Evolutionary conservation across 2,329 filamentous ascomycete genomes (phyloP).

Genomic region (Cladosporium sphaerospermum): DNA sequence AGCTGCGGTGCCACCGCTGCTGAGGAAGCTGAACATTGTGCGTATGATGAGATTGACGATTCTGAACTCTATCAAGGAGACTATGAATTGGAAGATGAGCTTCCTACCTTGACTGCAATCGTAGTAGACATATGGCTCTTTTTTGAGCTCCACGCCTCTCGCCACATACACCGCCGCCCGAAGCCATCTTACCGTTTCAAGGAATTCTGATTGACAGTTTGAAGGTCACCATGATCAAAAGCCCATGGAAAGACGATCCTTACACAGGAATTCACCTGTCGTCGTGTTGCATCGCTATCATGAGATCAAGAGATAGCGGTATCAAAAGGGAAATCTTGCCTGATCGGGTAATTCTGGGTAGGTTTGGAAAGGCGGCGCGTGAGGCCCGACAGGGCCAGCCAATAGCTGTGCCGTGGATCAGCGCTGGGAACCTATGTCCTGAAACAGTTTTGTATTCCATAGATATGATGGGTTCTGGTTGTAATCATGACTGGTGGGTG

Average conservation of each 20-base stretch:
- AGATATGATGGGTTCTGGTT: neutral
- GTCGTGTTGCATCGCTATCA: constrained; percentile 6
- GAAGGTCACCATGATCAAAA: neutral
- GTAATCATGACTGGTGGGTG: constrained; percentile 1
- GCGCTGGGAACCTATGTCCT: constrained; percentile 9
- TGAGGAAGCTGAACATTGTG: constrained; percentile 9
- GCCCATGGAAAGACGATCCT: constrained; percentile 8
- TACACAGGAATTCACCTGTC: constrained; percentile 3
- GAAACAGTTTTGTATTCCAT: constrained; percentile 10
- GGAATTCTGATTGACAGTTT: neutral
- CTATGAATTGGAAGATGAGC: neutral
- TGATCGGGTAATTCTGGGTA: constrained; percentile 5
- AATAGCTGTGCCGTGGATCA: constrained; percentile 4
- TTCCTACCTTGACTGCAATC: constrained; percentile 1
- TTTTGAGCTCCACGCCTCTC: constrained; percentile 2
- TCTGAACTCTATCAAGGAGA: too few relatives aligned
- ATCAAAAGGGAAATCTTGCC: constrained; percentile 8
- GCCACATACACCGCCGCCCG: neutral
- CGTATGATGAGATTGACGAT: neutral
- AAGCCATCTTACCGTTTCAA: neutral
- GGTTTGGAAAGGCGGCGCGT: neutral
- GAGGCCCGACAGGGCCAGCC: constrained; percentile 1
- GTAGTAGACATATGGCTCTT: constrained; percentile 2
- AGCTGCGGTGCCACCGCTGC: neutral
- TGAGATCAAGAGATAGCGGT: constrained; percentile 6